A percentile compares a stretch with the other conserved stretches of the same genome.
These are phyloP conservation scores for Sodiomyces alkalinus DNA, from an alignment of 2,329 filamentous ascomycete species.

Conservation along the genomic window DNA sequence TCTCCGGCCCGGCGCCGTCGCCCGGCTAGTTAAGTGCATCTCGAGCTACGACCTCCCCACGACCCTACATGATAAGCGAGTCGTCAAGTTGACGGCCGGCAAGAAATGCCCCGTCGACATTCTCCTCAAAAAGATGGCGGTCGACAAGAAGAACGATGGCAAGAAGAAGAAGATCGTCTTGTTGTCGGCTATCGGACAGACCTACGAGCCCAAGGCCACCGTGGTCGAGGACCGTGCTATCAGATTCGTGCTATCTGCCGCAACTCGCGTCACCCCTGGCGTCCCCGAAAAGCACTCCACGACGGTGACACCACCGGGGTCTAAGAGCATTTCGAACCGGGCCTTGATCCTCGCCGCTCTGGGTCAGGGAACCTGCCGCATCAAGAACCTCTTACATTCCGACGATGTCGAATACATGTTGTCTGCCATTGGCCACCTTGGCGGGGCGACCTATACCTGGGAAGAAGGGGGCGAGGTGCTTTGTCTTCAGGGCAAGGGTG, in stretches of 20 bases:
- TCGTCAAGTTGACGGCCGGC: slow-evolving; percentile 68
- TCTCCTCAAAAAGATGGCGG: slow-evolving; percentile 81
- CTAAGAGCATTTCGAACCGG: slow-evolving; percentile 94
- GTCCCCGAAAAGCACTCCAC: slow-evolving; percentile 51
- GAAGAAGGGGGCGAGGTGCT: slow-evolving; percentile 87
- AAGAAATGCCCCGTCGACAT: slow-evolving; percentile 80
- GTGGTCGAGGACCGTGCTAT: slow-evolving; percentile 80
- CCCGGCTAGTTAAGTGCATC: slow-evolving; percentile 82
- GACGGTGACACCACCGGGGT: slow-evolving; percentile 77
- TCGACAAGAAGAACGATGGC: slow-evolving; percentile 98
- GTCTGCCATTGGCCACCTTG: slow-evolving; percentile 70
- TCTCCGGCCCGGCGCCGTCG: slow-evolving; percentile 72
- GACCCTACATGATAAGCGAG: slow-evolving; percentile 67
- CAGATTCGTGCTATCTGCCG: slow-evolving; percentile 66
- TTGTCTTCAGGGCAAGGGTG: slow-evolving; percentile 82
- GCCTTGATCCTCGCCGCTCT: slow-evolving; percentile 89
- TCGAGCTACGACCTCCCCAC: slow-evolving; percentile 85
- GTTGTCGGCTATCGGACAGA: slow-evolving; percentile 76
- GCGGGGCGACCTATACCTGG: slow-evolving; percentile 83
- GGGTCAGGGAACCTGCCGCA: slow-evolving; percentile 68
- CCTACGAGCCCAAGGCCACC: slow-evolving; percentile 74
- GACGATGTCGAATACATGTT: slow-evolving; percentile 98
- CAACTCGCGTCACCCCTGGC: slow-evolving; percentile 58
- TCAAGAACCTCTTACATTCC: slow-evolving; percentile 87
- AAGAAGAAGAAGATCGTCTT: slow-evolving; percentile 92